Base-by-base conservation (phyloP, 805 yeast genomes). In the Peterozyma xylosa region DNA sequence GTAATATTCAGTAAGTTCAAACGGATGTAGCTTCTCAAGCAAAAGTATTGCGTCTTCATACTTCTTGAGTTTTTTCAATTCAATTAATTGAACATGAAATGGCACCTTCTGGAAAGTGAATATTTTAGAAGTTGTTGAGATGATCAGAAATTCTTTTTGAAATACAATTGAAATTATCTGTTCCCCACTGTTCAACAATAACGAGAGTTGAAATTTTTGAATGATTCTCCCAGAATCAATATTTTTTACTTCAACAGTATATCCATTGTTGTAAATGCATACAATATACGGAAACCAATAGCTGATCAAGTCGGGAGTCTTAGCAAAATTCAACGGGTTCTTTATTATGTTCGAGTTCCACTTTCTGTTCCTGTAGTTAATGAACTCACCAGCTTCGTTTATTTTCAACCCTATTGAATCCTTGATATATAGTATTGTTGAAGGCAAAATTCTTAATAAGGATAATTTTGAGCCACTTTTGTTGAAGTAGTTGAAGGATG, bases 1-100 rank as follows among this genome's bases (percentile, higher is more conserved):
- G 14, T 34, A 37, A 21, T 21, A 21, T 7, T 21, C 27, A 5
- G 27, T 21, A 45, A 58, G 53, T 1, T 53, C 50, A 11, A 51
- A 41, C 6, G 64, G 63, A 34, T 54, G 54, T n/a, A 62, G 42
- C 34, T 55, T 58, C 39, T 59, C 62, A 21, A 72, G 55, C 15
- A 78, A 50, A 11, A 61, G 54, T 14, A 77, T 73, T 0, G 80
- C 77, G 46, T 71, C 73, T 29, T 61, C 66, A 34, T 66, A 60
- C 33, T 58, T 57, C 15, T 59, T 52, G 9, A 44, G 33, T 9
- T 45, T 43, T 29, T 60, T 59, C 27, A 72, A 54, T 16, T 55
- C 53, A 9, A 53, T 48, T 9, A 72, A 49, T 46, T 67, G 73
- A n/a, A 46, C 49, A 21, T 54, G 51, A 43, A 58, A 68, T 10